Evolutionary conservation across 192 early-diverging fungal genomes (phyloP).

Genomic region (Entomortierella parvispora): DNA sequence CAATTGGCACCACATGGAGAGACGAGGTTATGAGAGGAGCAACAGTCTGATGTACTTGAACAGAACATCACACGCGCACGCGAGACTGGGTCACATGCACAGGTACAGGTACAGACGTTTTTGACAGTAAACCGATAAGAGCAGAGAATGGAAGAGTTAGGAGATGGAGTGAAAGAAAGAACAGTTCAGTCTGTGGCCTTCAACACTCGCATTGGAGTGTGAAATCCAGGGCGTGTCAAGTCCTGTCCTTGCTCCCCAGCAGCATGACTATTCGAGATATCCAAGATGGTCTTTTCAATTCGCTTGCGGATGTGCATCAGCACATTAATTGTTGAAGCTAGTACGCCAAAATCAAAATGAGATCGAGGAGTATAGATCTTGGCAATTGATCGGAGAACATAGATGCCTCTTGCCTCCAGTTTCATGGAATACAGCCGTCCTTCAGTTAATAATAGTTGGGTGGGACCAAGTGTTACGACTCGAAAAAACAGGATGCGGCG

Average conservation of each 20-base stretch:
- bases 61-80: too few relatives aligned
- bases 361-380: slow-evolving; percentile 4
- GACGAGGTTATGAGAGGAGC: too few relatives aligned
- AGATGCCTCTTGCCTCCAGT: slow-evolving; percentile 13
- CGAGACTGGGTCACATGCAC: too few relatives aligned
- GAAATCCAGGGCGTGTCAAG: slow-evolving; percentile 19
- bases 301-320: slow-evolving; percentile 17
- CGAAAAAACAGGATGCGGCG: not conserved
- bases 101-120: too few relatives aligned
- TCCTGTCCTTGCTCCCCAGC: slow-evolving; percentile 4
- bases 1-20: too few relatives aligned
- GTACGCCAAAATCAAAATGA: not conserved
- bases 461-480: not conserved
- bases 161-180: not conserved
- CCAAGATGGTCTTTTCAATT: slow-evolving; percentile 3
- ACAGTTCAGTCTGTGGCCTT: slow-evolving; percentile 4
- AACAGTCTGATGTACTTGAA: too few relatives aligned
- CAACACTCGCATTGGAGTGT: slow-evolving; percentile 19
- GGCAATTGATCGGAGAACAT: not conserved
- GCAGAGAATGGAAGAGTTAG: not conserved
- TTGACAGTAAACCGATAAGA: too few relatives aligned
- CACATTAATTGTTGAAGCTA: slow-evolving; percentile 14
- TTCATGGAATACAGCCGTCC: slow-evolving; percentile 14
- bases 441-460: slow-evolving; percentile 10
- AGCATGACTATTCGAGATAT: slow-evolving; percentile 3